A percentile compares a stretch with the other conserved stretches of the same genome.
These are phyloP conservation scores for Benincasa hispida DNA, from an alignment of 306 rosid genomes.

Conservation along the genomic window DNA sequence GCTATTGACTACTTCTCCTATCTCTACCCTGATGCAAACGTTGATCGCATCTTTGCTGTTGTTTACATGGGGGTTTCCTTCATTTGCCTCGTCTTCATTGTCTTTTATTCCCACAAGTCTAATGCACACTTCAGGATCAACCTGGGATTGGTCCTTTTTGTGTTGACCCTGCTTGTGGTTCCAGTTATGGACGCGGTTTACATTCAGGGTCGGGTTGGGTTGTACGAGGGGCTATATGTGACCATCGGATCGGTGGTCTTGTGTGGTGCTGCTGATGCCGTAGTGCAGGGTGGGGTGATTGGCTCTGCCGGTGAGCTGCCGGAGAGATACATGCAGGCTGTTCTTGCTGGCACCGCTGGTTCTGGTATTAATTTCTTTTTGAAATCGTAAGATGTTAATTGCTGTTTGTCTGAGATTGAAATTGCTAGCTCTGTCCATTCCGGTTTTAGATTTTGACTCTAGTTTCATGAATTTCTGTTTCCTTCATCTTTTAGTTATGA, in stretches of 20 bases:
- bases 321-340: conserved; percentile 73
- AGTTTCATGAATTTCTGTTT: background rate
- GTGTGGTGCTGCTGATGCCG: conserved; percentile 51
- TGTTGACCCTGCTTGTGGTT: conserved; percentile 37
- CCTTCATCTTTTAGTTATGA: background rate
- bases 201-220: conserved; percentile 60
- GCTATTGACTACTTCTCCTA: conserved; percentile 81
- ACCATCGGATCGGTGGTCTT: conserved; percentile 39
- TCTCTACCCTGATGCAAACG: conserved; percentile 68
- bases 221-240: conserved; percentile 50
- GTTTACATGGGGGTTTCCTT: conserved; percentile 50
- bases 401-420: background rate
- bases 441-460: background rate
- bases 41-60: conserved; percentile 75
- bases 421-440: background rate
- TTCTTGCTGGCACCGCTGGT: conserved; percentile 78
- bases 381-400: background rate
- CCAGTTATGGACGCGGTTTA: conserved; percentile 48
- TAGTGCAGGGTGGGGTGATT: conserved; percentile 66
- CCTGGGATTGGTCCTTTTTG: conserved; percentile 46
- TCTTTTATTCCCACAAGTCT: conserved; percentile 51
- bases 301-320: conserved; percentile 88
- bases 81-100: conserved; percentile 33
- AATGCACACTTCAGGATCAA: conserved; percentile 47
- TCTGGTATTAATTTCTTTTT: conserved; percentile 30